Base-by-base conservation (phyloP, 805 yeast genomes). In the Saturnispora hagleri region DNA sequence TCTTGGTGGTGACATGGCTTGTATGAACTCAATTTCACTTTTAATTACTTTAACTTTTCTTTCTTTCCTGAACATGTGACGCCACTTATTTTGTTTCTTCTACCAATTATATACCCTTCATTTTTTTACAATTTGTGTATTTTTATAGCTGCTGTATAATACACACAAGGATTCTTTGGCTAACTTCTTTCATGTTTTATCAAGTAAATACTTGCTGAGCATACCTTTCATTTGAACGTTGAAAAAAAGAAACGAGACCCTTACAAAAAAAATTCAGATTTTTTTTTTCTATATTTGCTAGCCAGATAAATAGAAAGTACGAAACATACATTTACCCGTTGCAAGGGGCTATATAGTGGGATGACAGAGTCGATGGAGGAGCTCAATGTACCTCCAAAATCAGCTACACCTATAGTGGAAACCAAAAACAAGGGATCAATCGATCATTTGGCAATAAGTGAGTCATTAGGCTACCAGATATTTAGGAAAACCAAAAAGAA, bases 401-500 rank as follows among this genome's bases (percentile, higher is more conserved):
- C 18, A 26, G 5, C 31, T 4, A 46, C 38, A 18, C 50, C 51
- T 7, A 35, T 53, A 1, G 53, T 53, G 17, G 48, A 53, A 33
- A 53, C 55, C 28, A 51, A 58, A 5, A 38, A 53, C 15, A 50
- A 57, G 3, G 61, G 64, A 12, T 56, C 58, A 4, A 66, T 79
- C 31, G 82, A 79, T 58, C 79, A 80, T 43, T 60, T 79, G 46
- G 75, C 80, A 4, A 74, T 85, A 33, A 82, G 91, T 4, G 85
- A 84, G 60, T 77, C 86, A 2, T 66, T 86, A 8, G 93, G 93
- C 5, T 83, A 81, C 61, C 85, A 83, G 58, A 86, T 89, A 2
- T 82, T 81, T 61, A 68, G 91, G 40, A 72, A 83, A 50, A 79
- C 71, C 24, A 70, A 79, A 4, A 69, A 91, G 51, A 76, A 79